A percentile compares a stretch with the other conserved stretches of the same genome.
Evolutionary conservation across 2,329 filamentous ascomycete genomes (phyloP).

Genomic region (Neonectria coccinea): DNA sequence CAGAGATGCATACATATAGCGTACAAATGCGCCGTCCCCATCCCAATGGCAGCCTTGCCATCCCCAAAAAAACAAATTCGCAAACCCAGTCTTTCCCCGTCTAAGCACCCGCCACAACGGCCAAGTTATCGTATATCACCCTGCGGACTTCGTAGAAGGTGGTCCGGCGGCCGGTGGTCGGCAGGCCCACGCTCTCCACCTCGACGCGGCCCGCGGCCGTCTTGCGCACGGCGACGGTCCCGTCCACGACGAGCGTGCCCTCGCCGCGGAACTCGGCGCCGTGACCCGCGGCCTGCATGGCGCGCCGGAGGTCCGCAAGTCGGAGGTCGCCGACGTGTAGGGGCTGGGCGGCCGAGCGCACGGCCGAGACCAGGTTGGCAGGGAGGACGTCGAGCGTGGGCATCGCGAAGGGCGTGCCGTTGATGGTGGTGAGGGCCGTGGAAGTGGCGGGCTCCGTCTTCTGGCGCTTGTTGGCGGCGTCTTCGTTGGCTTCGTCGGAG

Average conservation of each 20-base stretch:
- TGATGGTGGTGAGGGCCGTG: constrained; percentile 42
- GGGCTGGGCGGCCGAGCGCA: constrained; percentile 82
- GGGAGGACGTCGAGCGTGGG: constrained; percentile 68
- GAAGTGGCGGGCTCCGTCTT: constrained; percentile 56
- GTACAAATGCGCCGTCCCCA: constrained; percentile 25
- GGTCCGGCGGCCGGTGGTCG: constrained; percentile 56
- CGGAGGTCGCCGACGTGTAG: constrained; percentile 95
- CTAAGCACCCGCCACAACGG: constrained; percentile 83
- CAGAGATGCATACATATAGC: constrained; percentile 21
- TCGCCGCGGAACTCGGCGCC: constrained; percentile 93
- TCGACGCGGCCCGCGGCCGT: constrained; percentile 88
- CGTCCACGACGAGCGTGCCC: constrained; percentile 90
- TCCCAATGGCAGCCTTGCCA: constrained; percentile 1
- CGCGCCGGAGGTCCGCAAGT: constrained; percentile 85
- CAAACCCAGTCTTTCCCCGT: background rate
- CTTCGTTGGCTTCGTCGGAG: constrained; percentile 61
- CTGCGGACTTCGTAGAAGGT: constrained; percentile 89
- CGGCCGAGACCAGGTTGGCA: constrained; percentile 73
- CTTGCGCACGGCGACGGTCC: constrained; percentile 88
- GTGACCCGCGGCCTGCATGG: constrained; percentile 86
- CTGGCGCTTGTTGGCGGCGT: constrained; percentile 60
- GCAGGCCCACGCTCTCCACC: constrained; percentile 78
- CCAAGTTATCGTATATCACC: constrained; percentile 93
- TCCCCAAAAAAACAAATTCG: background rate
- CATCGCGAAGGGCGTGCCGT: constrained; percentile 47